Percentiles rank a stretch among this genome's conserved stretches.
Evolutionary conservation across 1,284 basidiomycete species (phyloP).

Genomic region (Fomitopsis schrenkii): DNA sequence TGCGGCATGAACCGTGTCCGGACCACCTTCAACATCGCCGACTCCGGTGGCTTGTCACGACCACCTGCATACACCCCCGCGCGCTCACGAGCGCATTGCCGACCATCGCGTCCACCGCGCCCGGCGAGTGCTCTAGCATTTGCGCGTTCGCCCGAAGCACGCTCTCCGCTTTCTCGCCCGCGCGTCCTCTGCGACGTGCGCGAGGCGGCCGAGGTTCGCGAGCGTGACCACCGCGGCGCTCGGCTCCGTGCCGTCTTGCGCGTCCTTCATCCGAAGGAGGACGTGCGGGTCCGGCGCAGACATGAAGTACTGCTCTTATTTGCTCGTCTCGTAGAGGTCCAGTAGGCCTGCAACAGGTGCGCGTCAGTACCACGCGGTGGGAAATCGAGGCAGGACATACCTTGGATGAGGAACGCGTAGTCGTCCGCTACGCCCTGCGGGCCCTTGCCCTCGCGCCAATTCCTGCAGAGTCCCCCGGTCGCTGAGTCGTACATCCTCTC

Average conservation of each 20-base stretch:
- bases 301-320: slow-evolving; percentile 36
- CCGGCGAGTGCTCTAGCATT: slow-evolving; percentile 20
- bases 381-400: slow-evolving; percentile 5
- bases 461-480: slow-evolving; percentile 19
- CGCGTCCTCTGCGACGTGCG: slow-evolving; percentile 29
- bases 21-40: slow-evolving; percentile 14
- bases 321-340: slow-evolving; percentile 37
- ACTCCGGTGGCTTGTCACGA: slow-evolving; percentile 15
- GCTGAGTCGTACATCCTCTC: slow-evolving; percentile 16
- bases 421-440: slow-evolving; percentile 25
- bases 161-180: slow-evolving; percentile 25
- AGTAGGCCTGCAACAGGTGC: slow-evolving; percentile 18
- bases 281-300: slow-evolving; percentile 36
- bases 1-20: slow-evolving; percentile 21
- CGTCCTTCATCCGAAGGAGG: slow-evolving; percentile 38
- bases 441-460: slow-evolving; percentile 24
- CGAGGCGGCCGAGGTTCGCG: slow-evolving; percentile 35
- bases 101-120: slow-evolving; percentile 23
- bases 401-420: slow-evolving; percentile 28
- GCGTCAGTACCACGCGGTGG: not conserved
- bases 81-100: slow-evolving; percentile 16
- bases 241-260: slow-evolving; percentile 41
- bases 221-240: slow-evolving; percentile 35
- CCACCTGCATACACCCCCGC: slow-evolving; percentile 21
- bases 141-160: slow-evolving; percentile 24